Conservation (phyloP, 2,329 filamentous ascomycete genomes). For the Hymenoscyphus albidus region DNA sequence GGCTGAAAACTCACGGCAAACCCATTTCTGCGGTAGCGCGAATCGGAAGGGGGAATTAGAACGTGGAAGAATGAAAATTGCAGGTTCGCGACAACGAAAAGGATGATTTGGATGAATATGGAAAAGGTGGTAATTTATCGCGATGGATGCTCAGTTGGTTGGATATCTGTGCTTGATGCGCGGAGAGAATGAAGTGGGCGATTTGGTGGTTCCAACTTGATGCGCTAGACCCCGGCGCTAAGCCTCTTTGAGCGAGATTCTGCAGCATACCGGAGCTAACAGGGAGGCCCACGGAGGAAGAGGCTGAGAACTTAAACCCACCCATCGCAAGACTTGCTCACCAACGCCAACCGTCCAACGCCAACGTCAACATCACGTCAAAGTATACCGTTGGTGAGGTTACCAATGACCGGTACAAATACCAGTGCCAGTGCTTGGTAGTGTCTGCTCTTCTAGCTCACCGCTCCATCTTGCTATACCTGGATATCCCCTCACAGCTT, state of each 20-base stretch:
- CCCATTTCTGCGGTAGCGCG: conserved; percentile 29
- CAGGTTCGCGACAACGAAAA: conserved; percentile 21
- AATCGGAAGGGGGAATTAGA: conserved; percentile 4
- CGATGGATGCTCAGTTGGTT: conserved; percentile 11
- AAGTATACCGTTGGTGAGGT: neutral
- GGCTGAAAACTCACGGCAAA: conserved; percentile 31
- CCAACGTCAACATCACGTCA: neutral
- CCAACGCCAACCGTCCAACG: neutral
- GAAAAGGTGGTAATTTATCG: conserved; percentile 20
- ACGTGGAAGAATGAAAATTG: neutral
- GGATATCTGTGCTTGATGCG: conserved; percentile 12
- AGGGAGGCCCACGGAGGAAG: neutral
- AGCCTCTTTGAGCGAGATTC: no score
- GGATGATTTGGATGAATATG: conserved; percentile 13
- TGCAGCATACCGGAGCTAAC: no score
- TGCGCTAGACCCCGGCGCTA: no score
- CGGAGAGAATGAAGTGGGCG: conserved; percentile 1
- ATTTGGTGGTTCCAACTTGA: neutral
- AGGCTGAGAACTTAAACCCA: neutral
- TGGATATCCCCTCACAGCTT: neutral
- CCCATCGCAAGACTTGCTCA: neutral
- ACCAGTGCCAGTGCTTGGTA: neutral
- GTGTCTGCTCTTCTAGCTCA: neutral
- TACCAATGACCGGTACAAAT: neutral
- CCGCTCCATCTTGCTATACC: neutral